phyloP scores from a whole-genome alignment of 2,329 filamentous ascomycete species.

The Colletotrichum orchidophilum region DNA sequence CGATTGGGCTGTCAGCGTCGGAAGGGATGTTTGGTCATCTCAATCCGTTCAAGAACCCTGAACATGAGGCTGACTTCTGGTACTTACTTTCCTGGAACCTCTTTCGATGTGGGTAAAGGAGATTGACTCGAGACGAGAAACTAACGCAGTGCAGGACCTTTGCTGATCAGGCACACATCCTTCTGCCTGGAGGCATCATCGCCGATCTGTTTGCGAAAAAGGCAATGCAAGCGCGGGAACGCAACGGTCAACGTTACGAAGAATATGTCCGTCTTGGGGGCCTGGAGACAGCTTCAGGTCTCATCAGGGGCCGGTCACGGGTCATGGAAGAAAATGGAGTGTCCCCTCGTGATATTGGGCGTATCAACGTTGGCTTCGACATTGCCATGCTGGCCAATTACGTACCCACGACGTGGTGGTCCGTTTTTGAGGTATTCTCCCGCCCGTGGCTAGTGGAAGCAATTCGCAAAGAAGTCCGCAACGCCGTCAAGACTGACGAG shows the following conservation, averaged over 20 bases:
- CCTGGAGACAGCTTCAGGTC: background rate
- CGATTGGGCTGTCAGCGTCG: background rate
- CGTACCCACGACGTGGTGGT: constrained; percentile 54
- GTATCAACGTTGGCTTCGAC: constrained; percentile 11
- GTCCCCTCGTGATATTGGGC: background rate
- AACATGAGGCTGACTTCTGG: constrained; percentile 23
- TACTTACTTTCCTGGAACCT: background rate
- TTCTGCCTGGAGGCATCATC: background rate
- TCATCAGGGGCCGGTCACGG: background rate
- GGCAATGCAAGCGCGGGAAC: constrained; percentile 4
- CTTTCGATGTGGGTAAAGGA: background rate
- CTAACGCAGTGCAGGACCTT: background rate
- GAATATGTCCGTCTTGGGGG: background rate
- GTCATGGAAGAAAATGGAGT: background rate
- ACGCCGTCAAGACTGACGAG: constrained; percentile 10
- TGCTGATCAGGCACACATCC: background rate
- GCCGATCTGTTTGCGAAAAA: background rate
- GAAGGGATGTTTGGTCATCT: constrained; percentile 23
- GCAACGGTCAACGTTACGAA: constrained; percentile 8
- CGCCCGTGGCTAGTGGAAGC: constrained; percentile 47
- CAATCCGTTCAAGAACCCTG: constrained; percentile 23
- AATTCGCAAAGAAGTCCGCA: constrained; percentile 50
- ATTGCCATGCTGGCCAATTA: constrained; percentile 53
- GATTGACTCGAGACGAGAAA: background rate
- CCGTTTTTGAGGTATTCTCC: constrained; percentile 52